Conservation (phyloP, 1,139 yeast species). For the Yamadazyma atmosphaerica region DNA sequence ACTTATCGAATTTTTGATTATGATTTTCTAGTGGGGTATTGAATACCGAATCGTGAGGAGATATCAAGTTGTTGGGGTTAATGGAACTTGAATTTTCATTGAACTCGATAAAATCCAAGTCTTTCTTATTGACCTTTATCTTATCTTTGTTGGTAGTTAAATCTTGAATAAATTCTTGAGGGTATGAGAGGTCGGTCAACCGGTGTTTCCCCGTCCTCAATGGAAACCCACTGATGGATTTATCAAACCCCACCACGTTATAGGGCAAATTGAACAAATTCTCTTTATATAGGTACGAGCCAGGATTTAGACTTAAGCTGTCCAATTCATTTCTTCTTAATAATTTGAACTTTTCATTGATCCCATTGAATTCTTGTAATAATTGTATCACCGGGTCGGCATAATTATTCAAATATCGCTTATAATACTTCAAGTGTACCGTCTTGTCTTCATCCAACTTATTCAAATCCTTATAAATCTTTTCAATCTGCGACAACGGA, state of each 20-base stretch:
- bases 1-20: slow-evolving; percentile 8
- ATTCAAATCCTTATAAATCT: slow-evolving; percentile 31
- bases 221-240: slow-evolving; percentile 42
- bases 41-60: slow-evolving; percentile 5
- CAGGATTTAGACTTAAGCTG: slow-evolving; percentile 28
- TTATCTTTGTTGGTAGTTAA: slow-evolving; percentile 32
- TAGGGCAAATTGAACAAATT: slow-evolving; percentile 36
- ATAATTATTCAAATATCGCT: slow-evolving; percentile 31
- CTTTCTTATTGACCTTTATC: slow-evolving; percentile 38
- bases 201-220: slow-evolving; percentile 28
- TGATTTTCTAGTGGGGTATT: slow-evolving; percentile 3
- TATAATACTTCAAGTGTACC: slow-evolving; percentile 40
- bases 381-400: slow-evolving; percentile 34
- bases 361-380: slow-evolving; percentile 39
- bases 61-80: slow-evolving; percentile 14
- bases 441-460: slow-evolving; percentile 40
- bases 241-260: slow-evolving; percentile 47
- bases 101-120: slow-evolving; percentile 38
- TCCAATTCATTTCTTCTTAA: slow-evolving; percentile 37
- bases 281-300: slow-evolving; percentile 28
- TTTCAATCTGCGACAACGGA: slow-evolving; percentile 28
- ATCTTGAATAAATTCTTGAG: slow-evolving; percentile 45
- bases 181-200: slow-evolving; percentile 22
- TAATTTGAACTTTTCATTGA: slow-evolving; percentile 35
- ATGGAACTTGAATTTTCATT: slow-evolving; percentile 20